Base-by-base conservation (phyloP, 495 filamentous ascomycete genomes). In the Aspergillus baeticus region DNA sequence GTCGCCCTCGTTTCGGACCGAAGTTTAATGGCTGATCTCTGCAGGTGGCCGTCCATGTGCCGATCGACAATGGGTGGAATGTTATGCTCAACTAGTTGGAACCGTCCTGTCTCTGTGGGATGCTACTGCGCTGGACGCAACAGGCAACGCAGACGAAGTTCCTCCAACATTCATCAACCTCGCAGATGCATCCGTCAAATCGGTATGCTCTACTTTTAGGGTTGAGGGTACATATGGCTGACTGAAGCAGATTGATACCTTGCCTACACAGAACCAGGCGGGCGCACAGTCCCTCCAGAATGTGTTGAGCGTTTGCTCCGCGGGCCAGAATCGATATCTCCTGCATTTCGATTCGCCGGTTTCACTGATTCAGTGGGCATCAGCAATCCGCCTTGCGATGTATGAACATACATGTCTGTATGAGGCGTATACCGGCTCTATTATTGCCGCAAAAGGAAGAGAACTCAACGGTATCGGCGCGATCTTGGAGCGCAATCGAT, bases 91-190 rank as follows among this genome's bases (percentile, higher is more conserved):
- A 66, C 82, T 99, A 15, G 90, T 96, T 14, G 94, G 94, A 54
- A 97, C 93, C 0, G 89, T 97, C 18, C 77, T 99, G 44, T 97
- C 93, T 6, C 77, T 98, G 18, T 99, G 94, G 94, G 94, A 98
- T 74, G 92, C 93, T 17, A 84, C 88, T 58, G 91, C 92, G 70
- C 79, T 99, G 66, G 94, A 98, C 79, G 86, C 86, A 38, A 91
- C 91, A 13, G 90, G 85, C 15, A 84, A 87, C 39, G 84, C 93
- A 55, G 84, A 85, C 33, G 91, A 96, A 62, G 90, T 97, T 34
- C 77, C 95, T 17, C 92, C 94, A 18, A 97, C 90, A 44, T 99
- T 96, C 69, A 88, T 99, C 65, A 99, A 99, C 70, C 77, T 99
- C 58, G 92, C 94, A 3, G 94, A 99, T 81, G 92, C 92, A 11